Conservation (phyloP, 2,329 filamentous ascomycete species). For the Cryphonectria naterciae region DNA sequence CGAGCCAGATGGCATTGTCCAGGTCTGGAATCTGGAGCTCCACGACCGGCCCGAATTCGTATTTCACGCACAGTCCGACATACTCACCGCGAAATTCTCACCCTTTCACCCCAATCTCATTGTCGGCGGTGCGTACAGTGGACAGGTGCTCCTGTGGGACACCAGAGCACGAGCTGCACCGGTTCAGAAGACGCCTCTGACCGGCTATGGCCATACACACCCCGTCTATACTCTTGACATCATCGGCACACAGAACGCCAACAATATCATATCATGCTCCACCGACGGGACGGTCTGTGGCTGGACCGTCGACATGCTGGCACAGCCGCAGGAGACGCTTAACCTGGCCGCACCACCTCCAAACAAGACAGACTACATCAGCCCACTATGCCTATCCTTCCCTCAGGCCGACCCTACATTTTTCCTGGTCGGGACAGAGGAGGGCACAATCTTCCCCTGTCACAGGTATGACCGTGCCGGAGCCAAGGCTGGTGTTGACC, state of each 20-base stretch:
- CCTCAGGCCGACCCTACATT: conserved; percentile 95
- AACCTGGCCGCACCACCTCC: conserved; percentile 85
- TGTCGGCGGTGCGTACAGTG: conserved; percentile 93
- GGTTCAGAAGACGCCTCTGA: conserved; percentile 94
- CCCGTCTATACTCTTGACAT: conserved; percentile 95
- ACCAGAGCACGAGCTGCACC: conserved; percentile 87
- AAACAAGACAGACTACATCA: conserved; percentile 90
- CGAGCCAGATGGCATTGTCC: conserved; percentile 89
- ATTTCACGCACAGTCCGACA: conserved; percentile 94
- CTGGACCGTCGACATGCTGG: conserved; percentile 98
- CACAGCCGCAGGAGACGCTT: conserved; percentile 91
- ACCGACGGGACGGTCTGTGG: conserved; percentile 96
- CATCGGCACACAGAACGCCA: conserved; percentile 96
- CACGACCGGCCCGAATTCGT: conserved; percentile 94
- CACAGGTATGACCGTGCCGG: conserved; percentile 97
- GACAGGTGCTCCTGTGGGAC: conserved; percentile 96
- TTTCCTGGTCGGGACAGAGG: conserved; percentile 95
- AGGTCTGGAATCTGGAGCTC: conserved; percentile 96
- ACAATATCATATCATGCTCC: conserved; percentile 96
- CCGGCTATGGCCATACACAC: conserved; percentile 92
- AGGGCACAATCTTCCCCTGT: conserved; percentile 94
- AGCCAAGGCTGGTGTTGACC: conserved; percentile 93
- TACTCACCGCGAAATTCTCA: conserved; percentile 95
- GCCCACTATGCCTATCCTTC: conserved; percentile 92
- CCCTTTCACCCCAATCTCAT: conserved; percentile 97